Conservation (phyloP, 2,329 filamentous ascomycete genomes). For the Xylaria sp. region DNA sequence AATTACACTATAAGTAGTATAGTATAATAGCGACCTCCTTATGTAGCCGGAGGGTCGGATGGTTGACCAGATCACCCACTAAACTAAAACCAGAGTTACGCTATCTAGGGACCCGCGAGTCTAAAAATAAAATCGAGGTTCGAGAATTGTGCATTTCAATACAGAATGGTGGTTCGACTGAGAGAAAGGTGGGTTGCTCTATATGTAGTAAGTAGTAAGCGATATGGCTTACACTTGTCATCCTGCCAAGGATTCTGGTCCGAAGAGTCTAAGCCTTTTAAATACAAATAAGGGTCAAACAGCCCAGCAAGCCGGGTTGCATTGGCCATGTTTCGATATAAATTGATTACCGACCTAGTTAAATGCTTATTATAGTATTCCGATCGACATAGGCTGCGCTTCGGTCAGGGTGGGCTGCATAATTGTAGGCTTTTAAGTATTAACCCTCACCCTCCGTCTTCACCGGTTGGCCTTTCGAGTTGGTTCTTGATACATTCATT, state of each 20-base stretch:
- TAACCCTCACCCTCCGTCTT: slow-evolving; percentile 21
- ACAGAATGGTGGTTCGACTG: slow-evolving; percentile 26
- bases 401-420: slow-evolving; percentile 11
- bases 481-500: slow-evolving; percentile 15
- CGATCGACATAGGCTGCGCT: slow-evolving; percentile 13
- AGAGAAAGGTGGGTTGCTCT: slow-evolving; percentile 17
- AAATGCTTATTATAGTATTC: slow-evolving; percentile 37
- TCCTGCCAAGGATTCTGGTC: slow-evolving; percentile 32
- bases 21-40: neutral
- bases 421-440: slow-evolving; percentile 32
- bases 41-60: slow-evolving; percentile 17
- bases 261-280: slow-evolving; percentile 21
- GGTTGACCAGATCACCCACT: slow-evolving; percentile 3
- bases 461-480: slow-evolving; percentile 8
- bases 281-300: slow-evolving; percentile 32
- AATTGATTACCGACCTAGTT: slow-evolving; percentile 16
- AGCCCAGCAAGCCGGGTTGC: slow-evolving; percentile 2
- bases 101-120: neutral
- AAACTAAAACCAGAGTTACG: neutral
- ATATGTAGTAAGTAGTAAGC: slow-evolving; percentile 33
- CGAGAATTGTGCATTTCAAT: slow-evolving; percentile 24
- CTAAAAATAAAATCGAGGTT: slow-evolving; percentile 34
- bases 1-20: neutral
- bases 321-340: slow-evolving; percentile 8
- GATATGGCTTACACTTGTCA: slow-evolving; percentile 35